A percentile compares a stretch with the other conserved stretches of the same genome.
phyloP scores from a whole-genome alignment of 169 alveolate species.

The Plasmodium coatneyi region DNA sequence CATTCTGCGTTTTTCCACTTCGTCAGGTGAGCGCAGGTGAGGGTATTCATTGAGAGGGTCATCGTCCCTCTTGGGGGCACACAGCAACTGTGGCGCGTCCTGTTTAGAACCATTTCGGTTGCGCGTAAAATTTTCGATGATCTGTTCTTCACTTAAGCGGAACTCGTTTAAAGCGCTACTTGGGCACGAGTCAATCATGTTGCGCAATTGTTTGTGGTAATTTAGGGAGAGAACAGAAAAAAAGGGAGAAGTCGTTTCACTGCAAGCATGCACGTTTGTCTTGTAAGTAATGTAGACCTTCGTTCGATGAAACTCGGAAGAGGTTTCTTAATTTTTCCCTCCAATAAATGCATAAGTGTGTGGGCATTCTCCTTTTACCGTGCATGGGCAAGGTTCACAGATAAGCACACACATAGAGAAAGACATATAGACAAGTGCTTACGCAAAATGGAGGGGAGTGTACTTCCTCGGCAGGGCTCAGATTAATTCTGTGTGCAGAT shows the following conservation, averaged over 20 bases:
- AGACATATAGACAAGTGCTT: not conserved
- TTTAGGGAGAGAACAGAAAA: not conserved
- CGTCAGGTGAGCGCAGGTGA: not conserved
- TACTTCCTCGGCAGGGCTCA: not conserved
- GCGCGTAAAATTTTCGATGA: conserved; percentile 33
- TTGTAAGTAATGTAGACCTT: not conserved
- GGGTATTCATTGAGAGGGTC: not conserved
- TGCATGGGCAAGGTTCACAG: not conserved
- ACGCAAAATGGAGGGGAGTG: not conserved
- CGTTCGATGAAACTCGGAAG: not conserved
- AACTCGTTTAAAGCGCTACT: conserved; percentile 29
- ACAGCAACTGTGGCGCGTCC: not conserved
- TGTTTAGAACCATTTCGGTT: conserved; percentile 4
- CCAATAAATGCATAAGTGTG: not conserved
- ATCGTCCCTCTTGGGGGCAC: not conserved
- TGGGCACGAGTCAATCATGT: conserved; percentile 37
- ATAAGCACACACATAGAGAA: conserved; percentile 12
- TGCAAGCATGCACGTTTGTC: not conserved
- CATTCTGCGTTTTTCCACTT: not conserved
- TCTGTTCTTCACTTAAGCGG: conserved; percentile 55
- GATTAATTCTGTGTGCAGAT: not conserved
- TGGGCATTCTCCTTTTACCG: not conserved
- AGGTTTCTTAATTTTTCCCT: not conserved
- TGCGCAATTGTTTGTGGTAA: not conserved
- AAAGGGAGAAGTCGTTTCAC: not conserved